phyloP scores from a whole-genome alignment of 2,329 filamentous ascomycete species.

The Trichoderma koningii region DNA sequence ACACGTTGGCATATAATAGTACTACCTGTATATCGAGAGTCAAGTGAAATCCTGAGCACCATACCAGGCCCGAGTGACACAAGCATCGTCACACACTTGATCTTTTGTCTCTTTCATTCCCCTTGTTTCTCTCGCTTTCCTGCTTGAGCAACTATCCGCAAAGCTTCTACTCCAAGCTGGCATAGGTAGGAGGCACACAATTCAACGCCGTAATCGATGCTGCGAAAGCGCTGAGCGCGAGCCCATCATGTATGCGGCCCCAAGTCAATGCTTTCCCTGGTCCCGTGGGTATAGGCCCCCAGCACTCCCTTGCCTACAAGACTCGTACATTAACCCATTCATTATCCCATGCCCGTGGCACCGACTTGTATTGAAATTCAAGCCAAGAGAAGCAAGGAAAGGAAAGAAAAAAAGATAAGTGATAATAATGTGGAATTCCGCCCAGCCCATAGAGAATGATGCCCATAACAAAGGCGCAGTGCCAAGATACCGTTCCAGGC shows the following conservation, averaged over 20 bases:
- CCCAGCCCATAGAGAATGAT: slow-evolving; percentile 11
- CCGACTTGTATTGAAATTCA: slow-evolving; percentile 6
- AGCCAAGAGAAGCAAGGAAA: neutral
- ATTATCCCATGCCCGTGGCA: slow-evolving; percentile 1
- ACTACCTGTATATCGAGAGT: too few species aligned
- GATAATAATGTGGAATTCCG: neutral
- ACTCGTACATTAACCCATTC: slow-evolving; percentile 7
- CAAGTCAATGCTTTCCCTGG: slow-evolving; percentile 10
- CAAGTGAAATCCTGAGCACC: too few species aligned
- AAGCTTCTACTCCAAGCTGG: slow-evolving; percentile 10
- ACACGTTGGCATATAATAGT: too few species aligned
- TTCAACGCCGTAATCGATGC: slow-evolving; percentile 6
- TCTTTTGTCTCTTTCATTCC: neutral
- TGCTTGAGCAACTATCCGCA: neutral
- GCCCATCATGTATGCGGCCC: slow-evolving; percentile 2
- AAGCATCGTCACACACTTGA: neutral
- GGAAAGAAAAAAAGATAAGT: neutral
- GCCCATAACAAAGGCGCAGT: slow-evolving; percentile 19
- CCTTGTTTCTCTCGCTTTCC: neutral
- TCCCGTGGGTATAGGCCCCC: neutral
- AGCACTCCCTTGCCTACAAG: slow-evolving; percentile 2
- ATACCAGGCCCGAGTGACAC: neutral
- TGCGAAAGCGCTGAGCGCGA: slow-evolving; percentile 4
- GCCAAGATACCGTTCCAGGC: slow-evolving; percentile 38
- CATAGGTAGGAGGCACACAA: neutral